Evolutionary conservation across 192 early-diverging fungal genomes (phyloP).

Genomic region (Backusella liffmaniae): DNA sequence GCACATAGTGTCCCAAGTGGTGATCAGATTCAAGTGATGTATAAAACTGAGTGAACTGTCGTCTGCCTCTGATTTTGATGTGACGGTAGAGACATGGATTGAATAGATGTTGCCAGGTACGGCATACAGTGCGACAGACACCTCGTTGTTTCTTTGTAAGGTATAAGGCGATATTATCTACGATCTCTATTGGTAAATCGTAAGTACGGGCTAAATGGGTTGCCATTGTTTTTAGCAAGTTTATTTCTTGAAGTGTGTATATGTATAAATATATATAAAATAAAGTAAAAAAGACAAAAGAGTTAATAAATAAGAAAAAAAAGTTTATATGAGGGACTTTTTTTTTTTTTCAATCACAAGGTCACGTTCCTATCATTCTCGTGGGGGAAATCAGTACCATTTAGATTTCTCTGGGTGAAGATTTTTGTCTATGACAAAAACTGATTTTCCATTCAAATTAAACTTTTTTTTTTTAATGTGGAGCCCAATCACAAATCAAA

Average conservation of each 20-base stretch:
- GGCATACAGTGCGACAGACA: constrained; percentile 3
- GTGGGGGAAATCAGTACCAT: not conserved
- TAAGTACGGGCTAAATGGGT: constrained; percentile 1
- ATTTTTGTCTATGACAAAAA: not conserved
- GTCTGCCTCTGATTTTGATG: not conserved
- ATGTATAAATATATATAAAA: not conserved
- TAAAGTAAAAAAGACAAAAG: not conserved
- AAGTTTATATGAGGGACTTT: not conserved
- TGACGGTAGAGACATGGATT: constrained; percentile 2
- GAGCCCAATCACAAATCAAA: not conserved
- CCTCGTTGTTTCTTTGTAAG: constrained; percentile 10
- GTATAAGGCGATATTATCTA: not conserved
- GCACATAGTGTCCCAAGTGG: not conserved
- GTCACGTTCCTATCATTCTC: not conserved
- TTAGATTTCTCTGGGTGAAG: not conserved
- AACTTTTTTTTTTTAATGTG: not conserved
- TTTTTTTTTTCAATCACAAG: not conserved
- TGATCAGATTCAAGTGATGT: not conserved
- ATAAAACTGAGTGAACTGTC: not conserved
- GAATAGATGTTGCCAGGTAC: not conserved
- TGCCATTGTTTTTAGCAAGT: not conserved
- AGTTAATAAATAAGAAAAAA: not conserved
- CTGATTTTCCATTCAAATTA: constrained; percentile 4
- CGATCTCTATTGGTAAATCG: constrained; percentile 3
- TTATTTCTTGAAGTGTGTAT: not conserved